phyloP scores from a whole-genome alignment of 768 basidiomycete genomes.

The Panellus pusillus region DNA sequence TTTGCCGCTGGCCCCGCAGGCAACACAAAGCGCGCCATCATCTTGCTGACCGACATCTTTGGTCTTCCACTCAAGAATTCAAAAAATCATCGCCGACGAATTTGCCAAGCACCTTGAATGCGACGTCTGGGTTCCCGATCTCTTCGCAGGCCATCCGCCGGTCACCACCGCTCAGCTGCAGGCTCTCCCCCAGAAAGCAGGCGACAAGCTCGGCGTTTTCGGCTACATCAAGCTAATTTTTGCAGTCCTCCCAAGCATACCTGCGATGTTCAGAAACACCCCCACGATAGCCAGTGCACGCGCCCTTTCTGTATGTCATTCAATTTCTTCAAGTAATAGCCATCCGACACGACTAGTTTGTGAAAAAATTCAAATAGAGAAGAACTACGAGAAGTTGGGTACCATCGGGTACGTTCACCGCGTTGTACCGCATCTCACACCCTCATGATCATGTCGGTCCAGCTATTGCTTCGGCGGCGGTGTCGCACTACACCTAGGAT shows the following conservation, averaged over 20 bases:
- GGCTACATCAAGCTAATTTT: slow-evolving; percentile 30
- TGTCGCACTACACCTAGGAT: slow-evolving; percentile 4
- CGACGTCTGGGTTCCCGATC: slow-evolving; percentile 49
- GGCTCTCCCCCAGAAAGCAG: slow-evolving; percentile 30
- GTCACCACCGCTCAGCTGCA: slow-evolving; percentile 7
- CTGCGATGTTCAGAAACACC: slow-evolving; percentile 31
- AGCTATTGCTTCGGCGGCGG: slow-evolving; percentile 18
- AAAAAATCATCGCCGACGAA: slow-evolving; percentile 43
- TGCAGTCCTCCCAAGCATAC: slow-evolving; percentile 27
- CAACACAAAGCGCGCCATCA: slow-evolving; percentile 30
- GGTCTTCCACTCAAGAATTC: slow-evolving; percentile 37
- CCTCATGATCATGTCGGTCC: not conserved
- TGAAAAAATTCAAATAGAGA: slow-evolving; percentile 36
- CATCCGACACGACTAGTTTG: slow-evolving; percentile 30
- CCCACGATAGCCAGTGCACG: slow-evolving; percentile 33
- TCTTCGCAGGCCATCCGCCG: slow-evolving; percentile 33
- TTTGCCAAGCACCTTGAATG: slow-evolving; percentile 35
- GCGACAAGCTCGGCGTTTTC: slow-evolving; percentile 31
- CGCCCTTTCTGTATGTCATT: slow-evolving; percentile 29
- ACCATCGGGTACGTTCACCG: slow-evolving; percentile 38
- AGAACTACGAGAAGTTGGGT: slow-evolving; percentile 44
- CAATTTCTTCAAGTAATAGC: not conserved
- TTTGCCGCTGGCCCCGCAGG: slow-evolving; percentile 27
- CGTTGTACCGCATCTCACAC: not conserved
- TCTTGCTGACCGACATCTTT: slow-evolving; percentile 44